Evolutionary conservation across 805 yeast genomes (phyloP).

Genomic region (Teunomyces gatunensis): DNA sequence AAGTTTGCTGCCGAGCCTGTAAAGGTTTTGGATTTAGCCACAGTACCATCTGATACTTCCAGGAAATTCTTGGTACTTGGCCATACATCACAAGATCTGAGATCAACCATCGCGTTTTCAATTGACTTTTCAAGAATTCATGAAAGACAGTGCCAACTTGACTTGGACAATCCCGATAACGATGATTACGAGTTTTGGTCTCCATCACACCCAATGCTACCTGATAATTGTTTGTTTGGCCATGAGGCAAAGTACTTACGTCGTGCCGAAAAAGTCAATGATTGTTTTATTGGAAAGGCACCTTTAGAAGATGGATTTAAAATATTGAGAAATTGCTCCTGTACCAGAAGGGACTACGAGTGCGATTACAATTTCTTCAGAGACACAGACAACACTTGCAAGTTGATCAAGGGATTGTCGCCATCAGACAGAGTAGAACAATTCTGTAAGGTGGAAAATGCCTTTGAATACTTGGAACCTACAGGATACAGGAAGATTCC

Average conservation of each 20-base stretch:
- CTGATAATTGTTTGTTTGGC: constrained; percentile 43
- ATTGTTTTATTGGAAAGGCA: constrained; percentile 71
- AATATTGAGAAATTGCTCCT: constrained; percentile 66
- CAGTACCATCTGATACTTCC: constrained; percentile 91
- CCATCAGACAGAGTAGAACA: constrained; percentile 61
- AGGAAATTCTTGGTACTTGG: constrained; percentile 70
- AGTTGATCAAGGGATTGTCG: constrained; percentile 67
- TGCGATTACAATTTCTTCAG: constrained; percentile 85
- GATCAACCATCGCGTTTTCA: constrained; percentile 40
- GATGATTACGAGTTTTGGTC: constrained; percentile 46
- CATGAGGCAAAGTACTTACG: constrained; percentile 42
- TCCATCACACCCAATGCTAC: constrained; percentile 34
- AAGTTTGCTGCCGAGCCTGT: constrained; percentile 59
- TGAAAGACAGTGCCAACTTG: constrained; percentile 40
- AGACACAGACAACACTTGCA: constrained; percentile 79
- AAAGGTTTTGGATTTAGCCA: constrained; percentile 68
- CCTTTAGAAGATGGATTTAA: constrained; percentile 55
- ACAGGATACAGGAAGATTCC: constrained; percentile 92
- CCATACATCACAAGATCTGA: constrained; percentile 32
- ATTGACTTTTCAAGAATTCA: constrained; percentile 38
- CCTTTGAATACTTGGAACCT: constrained; percentile 75
- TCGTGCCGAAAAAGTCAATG: constrained; percentile 42
- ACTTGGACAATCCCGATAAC: constrained; percentile 38
- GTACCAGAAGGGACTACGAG: constrained; percentile 85
- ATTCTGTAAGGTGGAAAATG: constrained; percentile 55